These are phyloP conservation scores for Penicillium bovifimosum DNA, from an alignment of 495 filamentous ascomycete genomes.

Conservation along the genomic window DNA sequence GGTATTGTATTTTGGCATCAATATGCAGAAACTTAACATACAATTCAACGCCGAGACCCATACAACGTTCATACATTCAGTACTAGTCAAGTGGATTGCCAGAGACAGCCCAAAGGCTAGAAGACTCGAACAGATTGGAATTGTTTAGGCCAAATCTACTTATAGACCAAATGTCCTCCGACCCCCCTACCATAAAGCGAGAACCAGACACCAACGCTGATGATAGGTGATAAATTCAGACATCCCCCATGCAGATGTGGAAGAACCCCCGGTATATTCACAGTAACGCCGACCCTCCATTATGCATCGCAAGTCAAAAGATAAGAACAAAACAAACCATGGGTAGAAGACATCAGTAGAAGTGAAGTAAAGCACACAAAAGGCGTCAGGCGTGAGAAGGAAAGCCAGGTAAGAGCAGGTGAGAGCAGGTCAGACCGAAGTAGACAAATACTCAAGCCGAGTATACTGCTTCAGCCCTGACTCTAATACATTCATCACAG, in stretches of 20 bases:
- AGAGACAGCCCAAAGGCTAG: too few species aligned
- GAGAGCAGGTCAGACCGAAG: background rate
- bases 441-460: background rate
- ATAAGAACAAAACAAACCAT: background rate
- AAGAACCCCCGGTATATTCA: conserved; percentile 6
- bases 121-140: background rate
- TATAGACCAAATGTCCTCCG: background rate
- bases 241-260: conserved; percentile 3
- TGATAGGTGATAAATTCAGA: background rate
- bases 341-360: background rate
- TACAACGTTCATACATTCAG: too few species aligned
- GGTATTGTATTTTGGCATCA: too few species aligned
- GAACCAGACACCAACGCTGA: background rate
- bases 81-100: too few species aligned
- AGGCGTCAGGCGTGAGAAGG: background rate
- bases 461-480: background rate
- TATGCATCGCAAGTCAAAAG: conserved; percentile 1
- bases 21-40: too few species aligned
- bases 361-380: background rate
- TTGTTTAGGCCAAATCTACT: background rate
- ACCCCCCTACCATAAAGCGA: background rate
- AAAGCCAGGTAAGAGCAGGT: background rate
- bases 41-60: too few species aligned
- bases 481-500: background rate
- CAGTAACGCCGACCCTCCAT: conserved; percentile 5